phyloP scores from a whole-genome alignment of 2,329 filamentous ascomycete species.

The Raffaelea arxii region DNA sequence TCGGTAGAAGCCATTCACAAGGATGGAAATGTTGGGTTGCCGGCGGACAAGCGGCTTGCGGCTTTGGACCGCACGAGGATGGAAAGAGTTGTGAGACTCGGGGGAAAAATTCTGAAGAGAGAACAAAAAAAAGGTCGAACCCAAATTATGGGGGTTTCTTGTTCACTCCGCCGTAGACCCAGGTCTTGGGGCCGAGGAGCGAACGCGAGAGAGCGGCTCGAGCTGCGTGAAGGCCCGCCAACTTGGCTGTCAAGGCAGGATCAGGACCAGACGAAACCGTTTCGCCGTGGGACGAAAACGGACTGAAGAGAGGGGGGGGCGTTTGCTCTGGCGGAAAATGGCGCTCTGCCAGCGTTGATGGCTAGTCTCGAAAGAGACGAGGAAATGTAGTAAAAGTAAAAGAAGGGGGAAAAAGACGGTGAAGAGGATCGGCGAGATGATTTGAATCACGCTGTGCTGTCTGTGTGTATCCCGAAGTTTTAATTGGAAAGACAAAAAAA shows the following conservation, averaged over 20 bases:
- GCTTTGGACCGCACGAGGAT: slow-evolving; percentile 10
- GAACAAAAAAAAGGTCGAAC: not conserved
- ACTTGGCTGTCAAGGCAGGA: slow-evolving; percentile 20
- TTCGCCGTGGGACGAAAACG: slow-evolving; percentile 7
- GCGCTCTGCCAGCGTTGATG: not conserved
- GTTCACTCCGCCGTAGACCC: slow-evolving; percentile 94
- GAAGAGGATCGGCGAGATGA: not conserved
- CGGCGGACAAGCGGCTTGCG: slow-evolving; percentile 15
- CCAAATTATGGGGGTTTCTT: slow-evolving; percentile 94
- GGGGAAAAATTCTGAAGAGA: not conserved
- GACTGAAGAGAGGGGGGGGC: not conserved
- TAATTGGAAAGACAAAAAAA: too few relatives aligned
- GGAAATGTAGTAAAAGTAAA: too few relatives aligned
- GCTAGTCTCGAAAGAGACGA: too few relatives aligned
- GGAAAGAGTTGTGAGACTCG: not conserved
- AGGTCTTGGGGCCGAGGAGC: slow-evolving; percentile 83
- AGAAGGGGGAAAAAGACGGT: not conserved
- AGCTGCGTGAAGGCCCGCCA: slow-evolving; percentile 38
- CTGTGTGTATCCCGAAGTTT: too few relatives aligned
- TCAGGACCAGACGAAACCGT: slow-evolving; percentile 1
- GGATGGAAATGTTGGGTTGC: slow-evolving; percentile 9
- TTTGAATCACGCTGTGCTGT: too few relatives aligned
- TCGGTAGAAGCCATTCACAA: slow-evolving; percentile 15
- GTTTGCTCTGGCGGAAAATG: not conserved
- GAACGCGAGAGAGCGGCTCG: slow-evolving; percentile 70